Base-by-base conservation (phyloP, 2,329 filamentous ascomycete genomes). In the Myriosclerotinia curreyana region DNA sequence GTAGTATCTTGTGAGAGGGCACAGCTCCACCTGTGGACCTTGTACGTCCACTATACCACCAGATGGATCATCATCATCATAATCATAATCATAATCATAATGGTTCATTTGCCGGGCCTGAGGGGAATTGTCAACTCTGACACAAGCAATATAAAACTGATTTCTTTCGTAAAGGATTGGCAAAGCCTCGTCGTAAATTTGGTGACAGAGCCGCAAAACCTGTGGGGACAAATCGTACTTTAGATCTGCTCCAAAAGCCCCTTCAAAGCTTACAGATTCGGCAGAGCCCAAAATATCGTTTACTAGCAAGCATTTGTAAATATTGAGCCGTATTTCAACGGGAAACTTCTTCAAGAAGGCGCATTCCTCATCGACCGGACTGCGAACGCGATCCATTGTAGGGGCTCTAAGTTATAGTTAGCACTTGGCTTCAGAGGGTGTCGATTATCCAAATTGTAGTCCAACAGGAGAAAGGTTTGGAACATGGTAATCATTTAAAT, bases 281-380 rank as follows among this genome's bases (percentile, higher is more conserved):
- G 34, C 60, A 1, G n/a, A 46, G 15, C 54, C 55, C 25, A 62
- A 15, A 9, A 65, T 56, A 0, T 63, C 46, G 3, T 65, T 66
- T 34, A 64, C 28, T 5, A 70, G 55, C 31, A 69, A 36, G 22
- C 53, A 20, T 38, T 46, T 44, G 51, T 69, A 82, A 31, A 88
- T 81, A 70, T 87, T 79, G 58, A 85, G 81, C 31, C 81, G 80
- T 2, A 89, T 77, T 69, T 88, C 86, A n/a, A 11, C 5, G 7
- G 65, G 58, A n/a, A 64, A 34, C 17, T 31, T 34, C 3, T 60
- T 9, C 6, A 66, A 31, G 6, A 60, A 66, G 11, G 14, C 12
- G 50, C 49, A 42, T 8, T 14, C 2, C 4, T 7, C 20, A 12
- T 59, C 15, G 20, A 20, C 34, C 44, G 31, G 22, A 9, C 38